Evolutionary conservation across 2,329 filamentous ascomycete genomes (phyloP), one percentile per base, ranked within the genome.

Genomic region (Botrytis elliptica): DNA sequence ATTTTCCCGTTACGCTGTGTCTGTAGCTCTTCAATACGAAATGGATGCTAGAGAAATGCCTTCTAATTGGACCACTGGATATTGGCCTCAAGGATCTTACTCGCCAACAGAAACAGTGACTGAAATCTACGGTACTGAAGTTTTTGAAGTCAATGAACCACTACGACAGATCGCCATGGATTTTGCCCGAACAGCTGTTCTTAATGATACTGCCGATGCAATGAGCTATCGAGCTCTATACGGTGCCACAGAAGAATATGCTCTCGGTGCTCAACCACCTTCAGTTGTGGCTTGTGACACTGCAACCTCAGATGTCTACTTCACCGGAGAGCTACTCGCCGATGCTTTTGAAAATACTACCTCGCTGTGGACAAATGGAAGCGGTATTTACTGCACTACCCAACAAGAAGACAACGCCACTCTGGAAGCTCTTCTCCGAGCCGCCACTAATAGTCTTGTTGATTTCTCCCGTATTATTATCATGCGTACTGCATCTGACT

Each of bases 1-100:
- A 0, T 88, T 94, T 67, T 87, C 89, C 44, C 86, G 87, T 18
- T 94, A 89, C 79, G 88, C 91, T 0, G 86, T 94, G 4, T 92
- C 94, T 79, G 90, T 93, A 3, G 91, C 89, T 0, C 83, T 93
- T 73, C 91, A 94, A 81, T 92, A 93, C 76, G 92, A 94, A 81
- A 88, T 94, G 75, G 92, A 93, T 77, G 83, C 87, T 1, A 87
- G 91, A 46, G 91, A 93, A 76, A 86, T 92, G 49, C 90, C 90
- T 0, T 78, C 79, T 4, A 89, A 89, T 80, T 92, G 86, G 81
- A 83, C 85, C 0, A 92, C 90, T 0, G 91, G 91, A 5, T 93
- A 93, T 80, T 84, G 93, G 40, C 86, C 90, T 1, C 89, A 88
- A 77, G 91, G 90, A 36, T 84, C 85, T 25, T 79, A 84, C 49